Evolutionary conservation across 1,284 basidiomycete genomes (phyloP), one percentile per base, ranked within the genome.

Genomic region (Cryptococcus maquisensis): DNA sequence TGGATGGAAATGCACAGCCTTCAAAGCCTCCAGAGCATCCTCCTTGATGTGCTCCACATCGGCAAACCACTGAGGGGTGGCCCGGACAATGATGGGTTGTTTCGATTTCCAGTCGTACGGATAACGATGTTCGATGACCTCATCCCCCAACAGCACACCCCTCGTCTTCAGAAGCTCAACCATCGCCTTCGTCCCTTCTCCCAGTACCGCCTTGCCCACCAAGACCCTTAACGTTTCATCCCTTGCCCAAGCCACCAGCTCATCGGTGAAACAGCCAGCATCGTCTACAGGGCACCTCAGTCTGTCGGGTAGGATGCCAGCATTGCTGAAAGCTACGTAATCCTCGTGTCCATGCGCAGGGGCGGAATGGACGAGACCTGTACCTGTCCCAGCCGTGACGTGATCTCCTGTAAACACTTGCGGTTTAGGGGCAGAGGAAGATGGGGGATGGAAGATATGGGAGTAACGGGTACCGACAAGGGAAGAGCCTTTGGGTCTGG

Each of bases 81-180:
- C 90, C n/a, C 92, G 86, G 49, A 91, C 83, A 59, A 99, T 92
- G 63, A 98, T 85, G 0, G 95, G 95, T 68, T 90, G 80, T 65
- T 94, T 86, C 1, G 95, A 95, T 72, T 91, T 88, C 95, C 95
- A 98, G 71, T 99, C 95, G 70, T 93, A 94, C 0, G 96, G 94
- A 72, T 97, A 98, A 47, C 86, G 84, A 77, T 98, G 96, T 61
- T 83, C 84, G 64, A 91, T 83, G 59, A 79, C 80, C 67, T 90
- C 81, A 50, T 87, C 78, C 55, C 85, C 85, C 28, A 90, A 72
- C 13, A 96, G 75, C 0, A 77, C 79, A 2, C 81, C 84, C 1
- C 65, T 55, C n/a, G 80, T 69, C 49, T 81, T 75, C 49, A 98
- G 72, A 13, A 94, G 68, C 32, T 81, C 76, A 5, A 90, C 81